Percentiles rank a stretch among this genome's conserved stretches.
Conservation (phyloP, 495 filamentous ascomycete species). For the Aspergillus conjunctus region DNA sequence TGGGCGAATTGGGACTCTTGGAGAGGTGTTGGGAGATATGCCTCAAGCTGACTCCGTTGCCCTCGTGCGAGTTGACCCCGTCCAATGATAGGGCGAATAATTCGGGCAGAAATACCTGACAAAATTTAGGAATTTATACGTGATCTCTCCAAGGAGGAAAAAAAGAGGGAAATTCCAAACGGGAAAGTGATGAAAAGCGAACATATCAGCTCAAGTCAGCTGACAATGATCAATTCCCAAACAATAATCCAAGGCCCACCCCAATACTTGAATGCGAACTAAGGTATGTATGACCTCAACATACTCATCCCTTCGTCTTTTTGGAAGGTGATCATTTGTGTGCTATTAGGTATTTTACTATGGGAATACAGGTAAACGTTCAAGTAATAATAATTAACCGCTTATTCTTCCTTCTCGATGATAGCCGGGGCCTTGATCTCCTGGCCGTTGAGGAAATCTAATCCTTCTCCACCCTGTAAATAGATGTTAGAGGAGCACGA, state of each 20-base stretch:
- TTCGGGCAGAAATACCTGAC: no score
- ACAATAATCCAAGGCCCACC: constrained; percentile 1
- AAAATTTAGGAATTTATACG: background rate
- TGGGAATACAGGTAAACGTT: background rate
- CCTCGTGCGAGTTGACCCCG: background rate
- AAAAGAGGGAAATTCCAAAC: background rate
- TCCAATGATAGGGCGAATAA: background rate
- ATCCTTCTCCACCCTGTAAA: constrained; percentile 81
- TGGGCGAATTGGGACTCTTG: background rate
- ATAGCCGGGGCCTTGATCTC: constrained; percentile 76
- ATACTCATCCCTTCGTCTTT: background rate
- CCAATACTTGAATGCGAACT: constrained; percentile 1
- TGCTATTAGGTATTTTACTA: constrained; percentile 2
- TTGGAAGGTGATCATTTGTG: background rate
- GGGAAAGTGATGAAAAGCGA: constrained; percentile 8
- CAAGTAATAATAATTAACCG: background rate
- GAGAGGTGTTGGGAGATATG: background rate
- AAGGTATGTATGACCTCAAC: constrained; percentile 1
- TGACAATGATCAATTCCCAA: background rate
- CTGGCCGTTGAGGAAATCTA: constrained; percentile 72
- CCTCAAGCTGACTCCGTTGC: no score
- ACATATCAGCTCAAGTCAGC: constrained; percentile 3
- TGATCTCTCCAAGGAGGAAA: background rate
- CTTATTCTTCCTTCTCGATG: constrained; percentile 69
- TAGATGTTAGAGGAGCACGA: constrained; percentile 32